Evolutionary conservation across 2,329 filamentous ascomycete species (phyloP), one percentile per base, ranked within the genome.

Genomic region (Alternaria gansuensis): DNA sequence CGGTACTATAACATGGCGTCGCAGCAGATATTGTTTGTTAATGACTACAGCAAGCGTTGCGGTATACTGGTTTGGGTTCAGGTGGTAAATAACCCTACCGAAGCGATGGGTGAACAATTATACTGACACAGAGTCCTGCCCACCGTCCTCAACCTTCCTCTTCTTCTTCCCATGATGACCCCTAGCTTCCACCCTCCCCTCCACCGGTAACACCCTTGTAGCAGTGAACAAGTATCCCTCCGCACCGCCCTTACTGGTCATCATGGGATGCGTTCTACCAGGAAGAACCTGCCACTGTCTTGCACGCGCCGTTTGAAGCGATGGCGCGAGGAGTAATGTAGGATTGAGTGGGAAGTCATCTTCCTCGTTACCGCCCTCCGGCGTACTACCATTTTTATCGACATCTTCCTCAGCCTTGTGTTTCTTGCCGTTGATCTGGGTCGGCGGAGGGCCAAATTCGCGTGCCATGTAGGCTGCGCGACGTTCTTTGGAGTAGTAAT

Each of bases 181-280:
- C 60, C 92, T 87, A 2, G 94, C 94, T 71, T 92, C 89, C 4
- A 97, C 89, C 68, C 85, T 88, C 2, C 91, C 92, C 69, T 91
- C 86, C 0, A 90, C 87, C 0, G 95, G 95, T 44, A 94, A 80
- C 1, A 95, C 92, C 66, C 88, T 86, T 75, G 90, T 91, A 0
- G 85, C 94, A 28, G 92, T 94, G 67, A 98, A 93, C 3, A 99
- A 76, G 76, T 92, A 99, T 0, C 95, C 95, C 73, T 98, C 94
- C 0, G 92, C 88, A 0, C 94, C 94, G 21, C 95, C 95, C 39
- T 86, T 85, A 36, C 88, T 88, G 59, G 91, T 97, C 95, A 99
- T 99, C 54, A 96, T 78, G 6, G 95, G 95, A 80, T 99, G 95
- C 51, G 95, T 98, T 53, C 95, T 83, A 0, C 92, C 91, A 0